phyloP scores from a whole-genome alignment of 1,139 yeast species.

The Pichia sp. region DNA sequence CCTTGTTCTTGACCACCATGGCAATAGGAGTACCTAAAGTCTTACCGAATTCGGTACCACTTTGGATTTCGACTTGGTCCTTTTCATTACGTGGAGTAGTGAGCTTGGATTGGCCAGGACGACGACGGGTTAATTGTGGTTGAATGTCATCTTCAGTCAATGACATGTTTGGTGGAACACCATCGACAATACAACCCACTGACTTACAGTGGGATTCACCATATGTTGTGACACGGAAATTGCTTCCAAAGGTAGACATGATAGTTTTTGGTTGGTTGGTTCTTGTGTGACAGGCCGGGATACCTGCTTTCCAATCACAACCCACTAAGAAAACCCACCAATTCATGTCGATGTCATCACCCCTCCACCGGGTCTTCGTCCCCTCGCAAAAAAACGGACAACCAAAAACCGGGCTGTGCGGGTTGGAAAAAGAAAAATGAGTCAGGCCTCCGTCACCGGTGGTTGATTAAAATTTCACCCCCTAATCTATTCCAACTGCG shows the following conservation, averaged over 20 bases:
- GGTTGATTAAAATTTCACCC: too few species aligned
- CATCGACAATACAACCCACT: conserved; percentile 99
- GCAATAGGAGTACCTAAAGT: conserved; percentile 96
- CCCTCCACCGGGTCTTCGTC: too few species aligned
- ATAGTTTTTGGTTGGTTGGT: background rate
- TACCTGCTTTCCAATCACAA: too few species aligned
- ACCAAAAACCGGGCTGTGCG: conserved; percentile 1
- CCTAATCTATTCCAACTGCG: too few species aligned
- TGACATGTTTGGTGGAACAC: conserved; percentile 93
- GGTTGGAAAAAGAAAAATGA: background rate
- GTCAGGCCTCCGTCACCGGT: too few species aligned
- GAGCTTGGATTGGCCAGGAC: conserved; percentile 94
- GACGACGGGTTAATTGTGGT: conserved; percentile 93
- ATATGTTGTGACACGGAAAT: conserved; percentile 82
- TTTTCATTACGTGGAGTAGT: conserved; percentile 96
- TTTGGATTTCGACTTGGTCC: conserved; percentile 88
- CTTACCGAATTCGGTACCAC: conserved; percentile 89
- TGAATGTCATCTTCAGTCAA: conserved; percentile 87
- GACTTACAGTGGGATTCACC: conserved; percentile 98
- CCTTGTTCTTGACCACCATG: conserved; percentile 89
- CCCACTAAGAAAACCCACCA: too few species aligned
- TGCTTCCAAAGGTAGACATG: conserved; percentile 66
- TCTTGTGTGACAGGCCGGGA: background rate
- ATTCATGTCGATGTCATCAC: too few species aligned
- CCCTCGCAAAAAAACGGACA: background rate